Evolutionary conservation across 192 early-diverging fungal species (phyloP), one percentile per base, ranked within the genome.

Genomic region (Backusella morwellensis): DNA sequence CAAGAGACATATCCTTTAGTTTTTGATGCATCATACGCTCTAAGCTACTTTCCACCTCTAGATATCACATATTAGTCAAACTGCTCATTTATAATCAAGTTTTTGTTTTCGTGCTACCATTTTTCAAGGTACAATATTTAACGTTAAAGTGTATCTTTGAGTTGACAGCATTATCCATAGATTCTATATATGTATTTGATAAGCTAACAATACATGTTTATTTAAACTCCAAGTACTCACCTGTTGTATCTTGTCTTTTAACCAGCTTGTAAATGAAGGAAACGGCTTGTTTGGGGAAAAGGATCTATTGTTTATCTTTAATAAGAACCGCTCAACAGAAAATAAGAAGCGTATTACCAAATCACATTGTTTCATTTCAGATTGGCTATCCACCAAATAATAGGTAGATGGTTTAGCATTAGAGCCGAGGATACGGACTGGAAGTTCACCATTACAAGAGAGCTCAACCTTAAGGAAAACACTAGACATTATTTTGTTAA

Each of bases 221-320:
- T 73, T 32, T 38, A 23, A 6, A 12, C 2, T 6, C 9, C 15
- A n/a, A 50, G 17, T 50, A 50, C 6, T 68, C 81, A 86, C 88
- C 85, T 73, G 85, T 67, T 6, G 74, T 72, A 14, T 54, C 44
- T 42, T 78, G 71, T 36, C 82, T 80, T 35, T 83, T 83, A 4
- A 85, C 78, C 36, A 90, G 76, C 73, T 86, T 90, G 66, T 88
- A 90, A 9, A 90, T 82, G 80, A 88, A 90, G 5, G 83, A 85
- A 7, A 87, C 86, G 9, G 83, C 74, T 63, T 90, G 88, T 35
- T 81, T 83, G 29, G 86, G 87, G 59, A 90, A 90, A 8, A 90
- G 35, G 8, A 80, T 90, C 88, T 89, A 56, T 34, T 11, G 34
- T 7, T 15, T 21, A 59, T 17, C 9, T 50, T n/a, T 54, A 23